A percentile compares a stretch with the other conserved stretches of the same genome.
These are phyloP conservation scores for Candida koratica DNA, from an alignment of 805 yeast species.

Conservation along the genomic window DNA sequence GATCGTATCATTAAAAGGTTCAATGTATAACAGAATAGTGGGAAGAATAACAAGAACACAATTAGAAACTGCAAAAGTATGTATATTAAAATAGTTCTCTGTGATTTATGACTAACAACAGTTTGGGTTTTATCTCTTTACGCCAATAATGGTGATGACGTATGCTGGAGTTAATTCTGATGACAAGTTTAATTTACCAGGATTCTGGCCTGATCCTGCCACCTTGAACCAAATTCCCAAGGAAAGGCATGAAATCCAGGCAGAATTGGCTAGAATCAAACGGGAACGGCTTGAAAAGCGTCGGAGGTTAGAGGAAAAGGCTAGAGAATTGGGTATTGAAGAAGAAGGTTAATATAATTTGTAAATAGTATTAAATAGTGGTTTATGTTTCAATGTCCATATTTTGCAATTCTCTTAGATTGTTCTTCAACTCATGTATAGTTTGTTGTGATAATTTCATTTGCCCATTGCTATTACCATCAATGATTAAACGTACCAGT, in stretches of 20 bases:
- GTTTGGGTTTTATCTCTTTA: slow-evolving; percentile 79
- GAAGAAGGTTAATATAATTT: background rate
- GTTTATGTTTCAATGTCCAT: background rate
- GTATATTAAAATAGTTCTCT: slow-evolving; percentile 16
- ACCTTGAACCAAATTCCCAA: slow-evolving; percentile 88
- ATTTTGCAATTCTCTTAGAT: slow-evolving; percentile 14
- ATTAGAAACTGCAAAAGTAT: slow-evolving; percentile 42
- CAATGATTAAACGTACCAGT: slow-evolving; percentile 18
- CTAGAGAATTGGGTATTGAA: slow-evolving; percentile 62
- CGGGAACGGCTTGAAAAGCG: slow-evolving; percentile 72
- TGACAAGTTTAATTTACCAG: slow-evolving; percentile 82
- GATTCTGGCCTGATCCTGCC: slow-evolving; percentile 96
- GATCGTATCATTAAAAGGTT: background rate
- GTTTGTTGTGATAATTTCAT: slow-evolving; percentile 20
- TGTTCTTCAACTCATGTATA: slow-evolving; percentile 24
- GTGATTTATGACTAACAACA: slow-evolving; percentile 22
- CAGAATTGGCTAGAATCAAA: slow-evolving; percentile 84
- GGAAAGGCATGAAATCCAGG: slow-evolving; percentile 86
- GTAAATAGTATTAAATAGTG: slow-evolving; percentile 1
- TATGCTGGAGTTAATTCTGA: slow-evolving; percentile 90
- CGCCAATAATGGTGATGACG: slow-evolving; percentile 91
- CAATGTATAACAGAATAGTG: slow-evolving; percentile 27
- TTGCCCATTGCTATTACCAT: slow-evolving; percentile 18
- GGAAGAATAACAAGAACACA: slow-evolving; percentile 41
- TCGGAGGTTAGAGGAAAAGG: slow-evolving; percentile 65